Base-by-base conservation (phyloP, 1,284 basidiomycete genomes). In the Lentinula novae-zelandiae region DNA sequence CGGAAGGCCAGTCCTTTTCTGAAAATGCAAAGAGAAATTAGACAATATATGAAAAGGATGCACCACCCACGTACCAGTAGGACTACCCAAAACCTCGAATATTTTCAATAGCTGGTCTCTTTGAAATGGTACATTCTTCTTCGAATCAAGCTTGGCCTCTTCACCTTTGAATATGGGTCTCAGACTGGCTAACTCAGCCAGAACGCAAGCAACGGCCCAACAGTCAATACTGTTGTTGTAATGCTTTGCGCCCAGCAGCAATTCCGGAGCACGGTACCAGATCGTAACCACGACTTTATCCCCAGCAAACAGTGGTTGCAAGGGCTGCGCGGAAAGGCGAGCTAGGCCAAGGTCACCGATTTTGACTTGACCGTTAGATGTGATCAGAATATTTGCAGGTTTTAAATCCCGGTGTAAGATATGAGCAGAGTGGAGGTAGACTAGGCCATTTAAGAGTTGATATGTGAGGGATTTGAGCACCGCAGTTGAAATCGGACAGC, bases 261-360 rank as follows among this genome's bases (percentile, higher is more conserved):
- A 84, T 72, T 99, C 96, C 0, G 96, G 96, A 2, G 95, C 94
- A 52, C 96, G 90, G 70, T 99, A 99, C 96, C 96, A 99, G 68
- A 99, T 98, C 0, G 97, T 99, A 2, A 99, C 97, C 39, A 99
- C 97, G 10, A 99, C 96, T 72, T 98, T 98, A 77, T 99, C 96
- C 20, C 94, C 94, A 0, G 86, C 84, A 72, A 93, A 87, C 1
- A 97, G 79, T 0, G 92, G 89, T 69, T 95, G 92, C 0, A 97
- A 78, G 2, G 95, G 95, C 60, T 91, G 85, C 65, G 91, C 86
- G 57, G 90, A 89, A 6, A 98, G 80, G 42, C 97, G 84, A 0
- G 97, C 97, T 6, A 99, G 83, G 38, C 97, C 97, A 0, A 99
- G 79, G 74, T 99, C 97, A 15, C 96, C 97, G 56, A 99, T 98